Base-by-base conservation (phyloP, 805 yeast species). In the Wickerhamomyces sydowiorum region DNA sequence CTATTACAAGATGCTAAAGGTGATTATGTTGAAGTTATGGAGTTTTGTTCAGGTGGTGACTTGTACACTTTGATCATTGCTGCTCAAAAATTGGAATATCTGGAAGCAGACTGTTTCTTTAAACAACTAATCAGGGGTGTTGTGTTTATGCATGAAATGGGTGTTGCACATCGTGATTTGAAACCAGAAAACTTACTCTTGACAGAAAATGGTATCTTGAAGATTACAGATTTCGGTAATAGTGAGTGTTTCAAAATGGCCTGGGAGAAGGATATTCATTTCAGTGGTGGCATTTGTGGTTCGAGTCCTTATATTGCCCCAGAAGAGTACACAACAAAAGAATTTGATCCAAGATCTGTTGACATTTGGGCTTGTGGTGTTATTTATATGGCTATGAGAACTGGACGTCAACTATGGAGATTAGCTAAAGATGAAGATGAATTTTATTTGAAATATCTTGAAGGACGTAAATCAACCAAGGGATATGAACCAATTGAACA, bases 311-410 rank as follows among this genome's bases (percentile, higher is more conserved):
- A 88, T 60, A 86, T 89, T 55, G 95, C 96, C 0, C 96, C 96
- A 0, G 96, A 88, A 62, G 93, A 84, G 50, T 84, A 80, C 60
- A 48, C 56, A 39, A 69, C 74, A 2, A 66, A 73, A 31, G 80
- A 78, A 54, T 88, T 86, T 61, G 96, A 88, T 62, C 85, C 95
- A 2, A 65, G 96, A 43, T 73, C 84, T 28, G 84, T 85, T 7
- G 96, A 88, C 64, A 78, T 87, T 29, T 88, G 96, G 96, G 80
- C 96, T 0, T 86, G 95, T 67, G 96, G 96, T 38, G 91, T 88
- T 10, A 87, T 88, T 28, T 88, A 85, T 58, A 82, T 88, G 87
- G 95, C 95, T 7, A 83, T 88, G 91, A 70, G 97, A 53, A 86
- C 96, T 0, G 99, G 98, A 4, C 71, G 96, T 40, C 96, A 91